Evolutionary conservation across 306 rosid species (phyloP), one percentile per base, ranked within the genome.

Genomic region (Phaseolus lunatus): DNA sequence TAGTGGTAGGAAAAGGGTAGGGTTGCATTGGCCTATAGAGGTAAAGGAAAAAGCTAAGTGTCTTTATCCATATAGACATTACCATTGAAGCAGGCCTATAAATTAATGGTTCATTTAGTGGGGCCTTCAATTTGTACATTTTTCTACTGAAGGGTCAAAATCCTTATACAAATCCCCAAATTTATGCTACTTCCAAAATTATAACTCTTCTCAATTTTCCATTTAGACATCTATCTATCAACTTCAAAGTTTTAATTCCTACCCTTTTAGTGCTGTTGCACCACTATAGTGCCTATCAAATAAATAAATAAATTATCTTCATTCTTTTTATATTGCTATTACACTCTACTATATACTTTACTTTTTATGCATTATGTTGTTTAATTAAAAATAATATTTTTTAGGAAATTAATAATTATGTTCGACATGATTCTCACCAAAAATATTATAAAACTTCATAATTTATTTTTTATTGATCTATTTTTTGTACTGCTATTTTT

Each of bases 81-180:
- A 57, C 78, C 29, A 57, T 72, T 49, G 86, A 81, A 75, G 84
- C 79, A 87, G 85, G 54, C 74, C 75, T 68, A 76, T 75, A 68
- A 83, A 81, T 54, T 23, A 77, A 53, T 53, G 45, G 35, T 52
- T 66, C 1, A 50, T 78, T 70, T 53, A 70, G 83, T 80, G 80
- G 85, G 85, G 70, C 75, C 88, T 24, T 75, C 49, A 41, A 81
- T 77, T 68, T 78, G 53, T 61, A 78, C 58, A 70, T 75, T 62
- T 57, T 67, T 75, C 76, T 65, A 37, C 85, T 53, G 80, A 74
- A 82, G 86, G 45, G 83, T 90, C 89, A 91, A 82, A 84, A 67
- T 90, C 88, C 84, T 65, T 78, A 65, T 57, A 48, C 78, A 76
- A 20, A 75, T 58, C 74, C 89, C 73, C 83, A 76, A 76, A 78